Evolutionary conservation across 2,329 filamentous ascomycete species (phyloP), one percentile per base, ranked within the genome.

Genomic region (Pseudocercospora macadamiae): DNA sequence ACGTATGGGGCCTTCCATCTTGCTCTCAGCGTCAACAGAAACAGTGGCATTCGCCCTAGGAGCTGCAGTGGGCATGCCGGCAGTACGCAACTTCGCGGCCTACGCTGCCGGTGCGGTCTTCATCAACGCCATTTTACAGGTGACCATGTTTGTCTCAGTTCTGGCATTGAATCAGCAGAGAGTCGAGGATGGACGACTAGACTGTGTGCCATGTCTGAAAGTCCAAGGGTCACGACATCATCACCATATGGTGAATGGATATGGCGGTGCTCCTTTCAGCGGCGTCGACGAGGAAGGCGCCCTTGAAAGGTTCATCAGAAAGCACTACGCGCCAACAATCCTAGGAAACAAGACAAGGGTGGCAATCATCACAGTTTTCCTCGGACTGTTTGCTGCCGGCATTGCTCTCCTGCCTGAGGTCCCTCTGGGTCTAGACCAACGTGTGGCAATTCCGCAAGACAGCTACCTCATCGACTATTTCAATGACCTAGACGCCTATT

Each of bases 381-480:
- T 97, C 1, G 93, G 91, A 1, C 74, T 97, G 14, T 93, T 99
- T 68, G 89, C 93, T 0, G 90, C 90, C 18, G 91, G 89, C 9
- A 75, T 99, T 21, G 91, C 93, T 1, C 79, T 99, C 28, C 83
- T 97, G 14, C 96, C 95, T 0, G 85, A 88, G 64, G 86, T 99
- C 16, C 78, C 93, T 66, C 85, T 99, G 39, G 95, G 95, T 0
- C 81, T 99, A 25, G 95, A 99, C 70, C 95, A 99, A 76, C 87
- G 95, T 16, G 93, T 97, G 55, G 95, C 95, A 9, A 89, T 99
- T 58, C 95, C 95, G 0, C 90, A 90, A 64, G 93, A 91, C 69
- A 97, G 93, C 1, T 99, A 99, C 73, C 80, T 99, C 51, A 96
- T 99, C 62, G 86, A 89, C 8, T 99, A 96, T 75, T 99, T 99